Evolutionary conservation across 805 yeast species (phyloP), one percentile per base, ranked within the genome.

Genomic region (Pichia heedii): DNA sequence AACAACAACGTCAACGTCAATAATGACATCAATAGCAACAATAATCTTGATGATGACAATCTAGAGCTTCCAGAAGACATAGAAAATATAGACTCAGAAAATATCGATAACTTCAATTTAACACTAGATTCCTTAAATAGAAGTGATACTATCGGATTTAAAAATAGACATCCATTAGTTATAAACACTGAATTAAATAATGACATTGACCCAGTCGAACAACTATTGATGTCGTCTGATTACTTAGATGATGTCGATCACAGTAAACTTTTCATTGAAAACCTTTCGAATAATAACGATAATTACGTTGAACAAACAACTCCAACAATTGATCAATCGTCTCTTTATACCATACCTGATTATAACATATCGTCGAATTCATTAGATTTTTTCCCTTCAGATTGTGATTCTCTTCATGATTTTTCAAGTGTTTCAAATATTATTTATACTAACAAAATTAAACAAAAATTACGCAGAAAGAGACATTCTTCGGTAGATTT

Each of bases 401-500:
- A 42, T 33, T 42, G 37, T 15, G 20, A 45, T 38, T 41, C 48
- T 4, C 15, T 41, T 2, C 40, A 45, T 27, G 40, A 38, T 29
- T 26, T 34, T 30, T 45, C 48, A 4, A 38, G 45, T 15, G 35
- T 41, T 19, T 45, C 48, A n/a, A 45, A 45, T 22, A 45, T 45
- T 5, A 41, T 45, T 12, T 45, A 45, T 21, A 41, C 48, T 8
- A 39, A 39, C 24, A 45, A 45, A 26, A 29, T 45, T 19, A 45
- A 45, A 27, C 45, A 45, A 21, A 41, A 45, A 35, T 30, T 45
- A 39, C 44, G 48, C 29, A 32, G 29, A 20, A 40, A 45, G 29
- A 41, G 40, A 37, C 16, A 39, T 20, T 27, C 32, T 6, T 37
- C 39, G 9, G n/a, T 22, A 11, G 44, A 29, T 19, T 18, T 21